Base-by-base conservation (phyloP, 73 alveolate species). In the Diophrys appendiculata region DNA sequence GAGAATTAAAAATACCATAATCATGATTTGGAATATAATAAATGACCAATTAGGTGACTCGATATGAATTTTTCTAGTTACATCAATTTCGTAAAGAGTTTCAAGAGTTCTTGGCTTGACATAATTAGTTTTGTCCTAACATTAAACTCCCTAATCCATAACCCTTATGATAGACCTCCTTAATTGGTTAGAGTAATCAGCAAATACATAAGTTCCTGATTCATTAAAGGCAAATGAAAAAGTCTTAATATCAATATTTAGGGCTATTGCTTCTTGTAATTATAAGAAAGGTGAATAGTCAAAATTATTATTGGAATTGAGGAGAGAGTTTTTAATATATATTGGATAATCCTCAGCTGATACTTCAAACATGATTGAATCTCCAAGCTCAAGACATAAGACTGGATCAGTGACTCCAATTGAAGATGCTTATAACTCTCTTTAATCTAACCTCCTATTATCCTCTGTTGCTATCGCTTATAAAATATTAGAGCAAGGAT, bases 201-300 rank as follows among this genome's bases (percentile, higher is more conserved):
- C 52, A 52, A 72, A 72, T 5, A 72, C 81, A 26, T 72, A 72
- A 26, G 81, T 72, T 3, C 81, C 81, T 1, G 81, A n/a, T 14
- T 29, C 34, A 23, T n/a, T 30, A 26, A 72, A 72, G 33, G 52
- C 14, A 54, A 25, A 30, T 24, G 53, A 29, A 52, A 32, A 72
- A 0, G 68, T 53, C 2, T 29, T 22, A 23, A 72, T 28, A n/a
- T 60, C 8, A 23, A 27, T 31, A 22, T 60, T 43, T 43, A 60
- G 55, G 25, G 71, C 69, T 8, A 72, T 53, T 35, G 81, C 52
- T 34, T 60, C 28, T 52, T 23, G 23, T 1, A 72, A 34, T 60
- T 72, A 32, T 27, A 72, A n/a, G 68, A 72, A 72, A 23, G 69
- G 69, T 2, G 67, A 8, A 30, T 72, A 72, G 29, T 72, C 81